Conservation (phyloP, 2,329 filamentous ascomycete species). For the Simplicillium aogashimaense region DNA sequence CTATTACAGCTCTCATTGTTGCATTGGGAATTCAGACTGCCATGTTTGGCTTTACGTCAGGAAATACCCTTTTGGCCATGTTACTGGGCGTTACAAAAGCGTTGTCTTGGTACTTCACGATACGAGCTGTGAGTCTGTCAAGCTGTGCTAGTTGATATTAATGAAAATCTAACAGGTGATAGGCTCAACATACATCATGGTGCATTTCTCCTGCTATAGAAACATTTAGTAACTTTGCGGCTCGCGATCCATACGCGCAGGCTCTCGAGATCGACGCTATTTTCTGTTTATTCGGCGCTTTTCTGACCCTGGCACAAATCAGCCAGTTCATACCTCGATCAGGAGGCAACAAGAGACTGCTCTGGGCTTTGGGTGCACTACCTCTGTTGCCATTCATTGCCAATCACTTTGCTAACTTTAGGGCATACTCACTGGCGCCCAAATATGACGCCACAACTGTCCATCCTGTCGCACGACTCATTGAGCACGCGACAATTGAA, state of each 20-base stretch:
- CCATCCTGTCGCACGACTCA: constrained; percentile 26
- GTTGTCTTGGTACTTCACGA: constrained; percentile 22
- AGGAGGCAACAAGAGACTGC: background rate
- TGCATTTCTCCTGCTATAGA: constrained; percentile 14
- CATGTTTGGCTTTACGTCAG: constrained; percentile 13
- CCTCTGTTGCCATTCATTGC: constrained; percentile 19
- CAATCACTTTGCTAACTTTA: constrained; percentile 15
- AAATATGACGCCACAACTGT: constrained; percentile 4
- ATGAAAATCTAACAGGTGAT: constrained; percentile 11
- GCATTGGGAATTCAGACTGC: constrained; percentile 14
- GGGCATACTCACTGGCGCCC: constrained; percentile 5
- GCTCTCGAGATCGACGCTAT: constrained; percentile 10
- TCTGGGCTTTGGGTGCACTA: background rate
- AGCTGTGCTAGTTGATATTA: background rate
- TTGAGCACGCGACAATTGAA: constrained; percentile 12
- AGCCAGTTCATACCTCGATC: background rate
- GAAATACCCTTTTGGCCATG: constrained; percentile 8
- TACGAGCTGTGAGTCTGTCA: constrained; percentile 17
- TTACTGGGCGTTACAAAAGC: constrained; percentile 19
- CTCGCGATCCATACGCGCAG: constrained; percentile 16
- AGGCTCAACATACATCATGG: constrained; percentile 17
- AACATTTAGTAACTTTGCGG: constrained; percentile 21
- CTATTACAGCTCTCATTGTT: background rate
- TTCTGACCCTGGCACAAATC: background rate
- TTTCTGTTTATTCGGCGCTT: background rate